A percentile compares a stretch with the other conserved stretches of the same genome.
phyloP scores from a whole-genome alignment of 768 basidiomycete species.

The Amyloporia xantha region DNA sequence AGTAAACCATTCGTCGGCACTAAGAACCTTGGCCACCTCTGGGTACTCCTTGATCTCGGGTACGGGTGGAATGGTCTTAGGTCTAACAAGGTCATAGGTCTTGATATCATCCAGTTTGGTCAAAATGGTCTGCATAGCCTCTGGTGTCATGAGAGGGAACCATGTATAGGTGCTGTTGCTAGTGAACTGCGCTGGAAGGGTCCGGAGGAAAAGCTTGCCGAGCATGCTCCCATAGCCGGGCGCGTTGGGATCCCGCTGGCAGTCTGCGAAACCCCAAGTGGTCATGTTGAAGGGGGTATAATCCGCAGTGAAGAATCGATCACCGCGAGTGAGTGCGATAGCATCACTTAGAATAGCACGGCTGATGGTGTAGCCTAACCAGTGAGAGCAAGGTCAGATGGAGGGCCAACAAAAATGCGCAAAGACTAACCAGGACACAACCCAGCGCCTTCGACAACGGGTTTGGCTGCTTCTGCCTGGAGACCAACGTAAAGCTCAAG shows the following conservation, averaged over 20 bases:
- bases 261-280: slow-evolving; percentile 80
- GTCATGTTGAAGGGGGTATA: slow-evolving; percentile 78
- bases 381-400: no score
- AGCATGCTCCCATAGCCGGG: slow-evolving; percentile 75
- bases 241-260: slow-evolving; percentile 63
- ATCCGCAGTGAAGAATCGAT: slow-evolving; percentile 77
- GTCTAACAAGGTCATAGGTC: slow-evolving; percentile 51
- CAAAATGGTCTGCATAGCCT: slow-evolving; percentile 55
- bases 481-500: slow-evolving; percentile 80
- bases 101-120: slow-evolving; percentile 45
- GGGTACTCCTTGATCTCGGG: slow-evolving; percentile 39
- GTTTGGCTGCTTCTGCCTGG: slow-evolving; percentile 74
- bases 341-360: slow-evolving; percentile 84
- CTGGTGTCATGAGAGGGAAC: slow-evolving; percentile 85
- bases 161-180: slow-evolving; percentile 72
- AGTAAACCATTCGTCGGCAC: slow-evolving; percentile 37
- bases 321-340: slow-evolving; percentile 80
- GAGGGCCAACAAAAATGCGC: no score
- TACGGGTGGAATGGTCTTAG: slow-evolving; percentile 25
- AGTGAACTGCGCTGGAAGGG: slow-evolving; percentile 61
- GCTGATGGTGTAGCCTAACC: slow-evolving; percentile 74
- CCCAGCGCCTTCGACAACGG: slow-evolving; percentile 70
- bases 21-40: slow-evolving; percentile 47
- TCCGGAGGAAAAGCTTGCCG: slow-evolving; percentile 67
- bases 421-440: slow-evolving; percentile 74